These are phyloP conservation scores for Whalleya microplaca DNA, from an alignment of 2,329 filamentous ascomycete species.

Conservation along the genomic window DNA sequence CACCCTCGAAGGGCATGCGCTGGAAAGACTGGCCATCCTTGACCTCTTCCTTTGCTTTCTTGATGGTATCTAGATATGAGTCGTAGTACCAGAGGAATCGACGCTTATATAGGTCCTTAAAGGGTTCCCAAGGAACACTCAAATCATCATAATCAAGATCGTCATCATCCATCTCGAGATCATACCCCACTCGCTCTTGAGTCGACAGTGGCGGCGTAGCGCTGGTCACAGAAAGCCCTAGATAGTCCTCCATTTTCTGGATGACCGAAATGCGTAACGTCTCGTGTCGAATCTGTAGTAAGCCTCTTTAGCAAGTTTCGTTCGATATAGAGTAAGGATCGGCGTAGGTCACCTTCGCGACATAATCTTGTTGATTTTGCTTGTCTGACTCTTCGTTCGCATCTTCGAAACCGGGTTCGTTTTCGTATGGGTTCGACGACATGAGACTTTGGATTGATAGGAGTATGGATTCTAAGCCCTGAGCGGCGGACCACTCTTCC, in stretches of 20 bases:
- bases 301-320: constrained; percentile 26
- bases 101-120: constrained; percentile 87
- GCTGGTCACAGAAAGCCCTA: constrained; percentile 65
- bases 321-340: not conserved
- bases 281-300: constrained; percentile 80
- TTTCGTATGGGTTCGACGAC: constrained; percentile 92
- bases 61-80: constrained; percentile 75
- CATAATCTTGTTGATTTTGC: constrained; percentile 73
- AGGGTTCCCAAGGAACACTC: constrained; percentile 73
- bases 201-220: constrained; percentile 39
- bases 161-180: constrained; percentile 54
- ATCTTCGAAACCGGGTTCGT: constrained; percentile 91
- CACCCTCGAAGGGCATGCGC: constrained; percentile 86
- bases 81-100: constrained; percentile 97
- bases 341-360: constrained; percentile 69
- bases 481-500: constrained; percentile 95
- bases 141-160: constrained; percentile 53
- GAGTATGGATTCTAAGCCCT: constrained; percentile 91
- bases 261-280: constrained; percentile 85
- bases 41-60: constrained; percentile 65
- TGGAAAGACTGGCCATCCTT: constrained; percentile 67
- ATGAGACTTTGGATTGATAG: constrained; percentile 96
- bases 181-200: constrained; percentile 43
- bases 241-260: constrained; percentile 78
- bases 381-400: constrained; percentile 70